Conservation (phyloP, 2,329 filamentous ascomycete species). For the Diaporthe sp. region DNA sequence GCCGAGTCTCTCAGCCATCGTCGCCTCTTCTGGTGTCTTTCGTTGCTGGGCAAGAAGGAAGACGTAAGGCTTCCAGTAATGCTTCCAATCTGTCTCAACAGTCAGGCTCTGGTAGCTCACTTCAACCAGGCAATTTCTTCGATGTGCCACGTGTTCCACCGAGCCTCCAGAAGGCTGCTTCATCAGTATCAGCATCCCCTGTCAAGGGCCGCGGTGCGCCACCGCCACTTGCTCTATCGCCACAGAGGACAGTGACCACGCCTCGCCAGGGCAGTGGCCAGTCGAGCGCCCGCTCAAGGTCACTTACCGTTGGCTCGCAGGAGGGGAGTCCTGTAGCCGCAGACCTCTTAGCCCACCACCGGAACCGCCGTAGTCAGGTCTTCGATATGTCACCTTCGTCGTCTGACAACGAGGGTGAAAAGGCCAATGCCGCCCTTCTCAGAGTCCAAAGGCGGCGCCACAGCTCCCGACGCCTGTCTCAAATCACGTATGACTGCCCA, state of each 20-base stretch:
- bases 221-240: slow-evolving; percentile 67
- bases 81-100: slow-evolving; percentile 87
- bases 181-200: slow-evolving; percentile 66
- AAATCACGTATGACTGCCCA: slow-evolving; percentile 88
- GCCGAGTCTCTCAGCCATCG: slow-evolving; percentile 81
- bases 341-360: slow-evolving; percentile 78
- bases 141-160: slow-evolving; percentile 77
- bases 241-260: slow-evolving; percentile 72
- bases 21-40: slow-evolving; percentile 98
- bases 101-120: slow-evolving; percentile 66
- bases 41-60: slow-evolving; percentile 84
- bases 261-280: slow-evolving; percentile 72
- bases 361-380: slow-evolving; percentile 93
- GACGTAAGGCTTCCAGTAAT: slow-evolving; percentile 92
- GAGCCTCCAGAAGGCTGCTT: slow-evolving; percentile 71
- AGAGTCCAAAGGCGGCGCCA: slow-evolving; percentile 95
- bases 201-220: slow-evolving; percentile 67
- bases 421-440: slow-evolving; percentile 84
- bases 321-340: slow-evolving; percentile 83
- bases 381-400: slow-evolving; percentile 98
- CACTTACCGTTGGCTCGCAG: slow-evolving; percentile 93
- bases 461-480: slow-evolving; percentile 92
- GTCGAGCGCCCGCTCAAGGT: slow-evolving; percentile 80
- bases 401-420: slow-evolving; percentile 95
- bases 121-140: slow-evolving; percentile 79